Evolutionary conservation across 805 yeast genomes (phyloP), one percentile per base, ranked within the genome.

Genomic region (Metschnikowia lachancei): DNA sequence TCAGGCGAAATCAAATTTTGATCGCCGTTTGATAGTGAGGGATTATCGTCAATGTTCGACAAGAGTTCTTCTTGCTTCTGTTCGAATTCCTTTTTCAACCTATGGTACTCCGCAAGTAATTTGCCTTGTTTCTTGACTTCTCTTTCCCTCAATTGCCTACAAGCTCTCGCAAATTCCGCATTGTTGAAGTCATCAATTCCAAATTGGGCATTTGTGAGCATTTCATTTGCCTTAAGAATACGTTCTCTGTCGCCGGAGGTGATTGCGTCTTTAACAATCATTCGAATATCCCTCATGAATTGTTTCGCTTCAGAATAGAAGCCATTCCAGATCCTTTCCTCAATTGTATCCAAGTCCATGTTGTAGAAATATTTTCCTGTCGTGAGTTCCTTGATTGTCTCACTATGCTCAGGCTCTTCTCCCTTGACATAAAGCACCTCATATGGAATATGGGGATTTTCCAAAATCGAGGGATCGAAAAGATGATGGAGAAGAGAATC

Each of bases 321-420:
- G 0, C 99, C 99, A 64, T 94, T 94, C 99, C 99, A 94, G 45
- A 94, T 67, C 48, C 99, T 75, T 62, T 94, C 98, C 60, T 94
- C 99, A 29, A 94, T 80, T 14, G 90, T 83, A 60, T 94, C 99
- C 45, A 94, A 70, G 59, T 94, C 99, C 87, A 94, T 94, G 57
- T 94, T 94, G 68, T 75, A 77, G 60, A 75, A 92, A 53, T 72
- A 75, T 46, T 78, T 80, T 3, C 94, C 95, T 0, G 95, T 85
- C 0, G 82, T 65, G 10, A 79, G 72, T 58, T 94, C 97, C n/a
- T 82, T 65, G 55, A 94, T 87, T 92, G 81, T 85, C 52, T 87
- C 82, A 35, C 81, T 82, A 49, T 69, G 70, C 17, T 59, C 59
- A 1, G 64, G 62, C 32, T 70, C 75, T 3, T 77, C 78, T 4